Conservation (phyloP, 345 rosid species). For the Isatis tinctoria region DNA sequence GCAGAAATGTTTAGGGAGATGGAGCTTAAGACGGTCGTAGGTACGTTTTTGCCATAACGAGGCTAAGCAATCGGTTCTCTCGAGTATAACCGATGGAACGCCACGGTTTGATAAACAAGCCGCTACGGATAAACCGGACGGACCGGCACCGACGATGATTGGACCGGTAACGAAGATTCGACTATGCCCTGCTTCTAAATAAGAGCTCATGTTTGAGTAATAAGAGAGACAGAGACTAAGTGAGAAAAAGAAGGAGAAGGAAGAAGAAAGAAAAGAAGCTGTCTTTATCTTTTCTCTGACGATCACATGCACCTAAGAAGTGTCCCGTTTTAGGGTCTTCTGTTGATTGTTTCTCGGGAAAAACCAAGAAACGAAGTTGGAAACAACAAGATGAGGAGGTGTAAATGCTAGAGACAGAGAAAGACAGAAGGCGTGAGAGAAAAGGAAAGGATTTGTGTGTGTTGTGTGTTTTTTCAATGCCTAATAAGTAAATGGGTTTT, state of each 20-base stretch:
- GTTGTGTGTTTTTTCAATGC: constrained; percentile 12
- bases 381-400: constrained; percentile 28
- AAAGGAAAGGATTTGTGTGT: constrained; percentile 31
- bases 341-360: constrained; percentile 28
- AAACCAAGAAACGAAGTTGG: constrained; percentile 30
- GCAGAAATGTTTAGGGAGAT: constrained; percentile 82
- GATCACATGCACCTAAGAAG: constrained; percentile 22
- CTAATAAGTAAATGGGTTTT: constrained; percentile 9
- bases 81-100: constrained; percentile 67
- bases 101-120: constrained; percentile 68
- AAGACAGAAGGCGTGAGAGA: constrained; percentile 31
- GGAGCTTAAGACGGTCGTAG: constrained; percentile 86
- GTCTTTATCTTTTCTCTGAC: constrained; percentile 5
- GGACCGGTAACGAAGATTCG: constrained; percentile 46
- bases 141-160: constrained; percentile 94
- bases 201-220: constrained; percentile 40
- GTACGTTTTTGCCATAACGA: constrained; percentile 76
- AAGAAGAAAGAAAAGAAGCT: neutral
- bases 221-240: neutral
- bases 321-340: constrained; percentile 27
- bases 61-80: constrained; percentile 69
- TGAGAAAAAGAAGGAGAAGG: neutral
- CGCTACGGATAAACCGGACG: constrained; percentile 76
- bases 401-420: constrained; percentile 23
- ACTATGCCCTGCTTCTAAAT: constrained; percentile 24